A percentile compares a stretch with the other conserved stretches of the same genome.
Evolutionary conservation across 2,329 filamentous ascomycete species (phyloP).

Genomic region (Hypoxylon sp.): DNA sequence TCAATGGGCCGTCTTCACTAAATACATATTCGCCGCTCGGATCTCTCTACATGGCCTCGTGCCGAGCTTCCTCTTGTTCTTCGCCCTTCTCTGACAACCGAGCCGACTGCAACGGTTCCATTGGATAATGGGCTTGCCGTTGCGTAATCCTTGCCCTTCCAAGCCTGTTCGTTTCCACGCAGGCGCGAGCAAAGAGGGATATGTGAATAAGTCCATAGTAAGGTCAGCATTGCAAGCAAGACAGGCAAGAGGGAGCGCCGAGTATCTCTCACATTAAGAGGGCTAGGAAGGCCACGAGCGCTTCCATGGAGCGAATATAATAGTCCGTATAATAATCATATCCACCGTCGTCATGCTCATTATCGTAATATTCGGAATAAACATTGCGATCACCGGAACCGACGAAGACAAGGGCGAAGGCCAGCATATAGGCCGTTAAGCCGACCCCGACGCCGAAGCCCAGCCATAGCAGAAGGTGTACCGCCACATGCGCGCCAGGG

Average conservation of each 20-base stretch:
- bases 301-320: slow-evolving; percentile 36
- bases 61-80: neutral
- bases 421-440: slow-evolving; percentile 36
- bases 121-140: neutral
- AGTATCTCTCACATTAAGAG: slow-evolving; percentile 36
- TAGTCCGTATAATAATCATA: slow-evolving; percentile 26
- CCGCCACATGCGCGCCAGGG: slow-evolving; percentile 48
- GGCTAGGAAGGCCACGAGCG: slow-evolving; percentile 38
- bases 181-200: slow-evolving; percentile 45
- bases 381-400: slow-evolving; percentile 16
- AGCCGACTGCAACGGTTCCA: neutral
- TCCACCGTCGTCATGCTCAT: slow-evolving; percentile 25
- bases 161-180: slow-evolving; percentile 34
- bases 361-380: slow-evolving; percentile 33
- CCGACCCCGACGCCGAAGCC: slow-evolving; percentile 36
- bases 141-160: slow-evolving; percentile 13
- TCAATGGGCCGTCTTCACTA: neutral
- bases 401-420: slow-evolving; percentile 27
- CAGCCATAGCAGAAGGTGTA: slow-evolving; percentile 46
- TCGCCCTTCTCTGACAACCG: neutral
- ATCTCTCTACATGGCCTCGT: neutral
- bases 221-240: slow-evolving; percentile 13
- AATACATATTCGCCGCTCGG: neutral
- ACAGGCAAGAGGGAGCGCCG: neutral
- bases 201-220: slow-evolving; percentile 45